phyloP scores from a whole-genome alignment of 148 eudicot genomes.

The Tetragonia tetragonoides region DNA sequence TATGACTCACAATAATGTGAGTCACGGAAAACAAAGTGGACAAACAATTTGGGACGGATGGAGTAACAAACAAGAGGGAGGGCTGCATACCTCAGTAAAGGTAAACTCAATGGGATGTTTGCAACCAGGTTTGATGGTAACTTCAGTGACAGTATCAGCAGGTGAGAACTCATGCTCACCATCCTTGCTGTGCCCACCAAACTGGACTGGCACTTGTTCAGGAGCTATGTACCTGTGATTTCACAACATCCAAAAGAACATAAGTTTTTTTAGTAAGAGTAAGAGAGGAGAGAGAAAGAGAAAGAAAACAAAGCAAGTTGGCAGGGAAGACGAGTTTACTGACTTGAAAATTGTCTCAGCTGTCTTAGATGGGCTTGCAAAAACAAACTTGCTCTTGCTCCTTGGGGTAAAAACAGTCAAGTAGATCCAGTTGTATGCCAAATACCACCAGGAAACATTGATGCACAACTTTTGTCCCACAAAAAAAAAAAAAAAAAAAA shows the following conservation, averaged over 20 bases:
- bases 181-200: constrained; percentile 67
- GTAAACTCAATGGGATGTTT: constrained; percentile 60
- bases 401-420: constrained; percentile 64
- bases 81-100: constrained; percentile 45
- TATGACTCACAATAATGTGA: too few relatives aligned
- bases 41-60: too few relatives aligned
- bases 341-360: constrained; percentile 74
- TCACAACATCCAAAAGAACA: background rate
- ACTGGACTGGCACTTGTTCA: constrained; percentile 64
- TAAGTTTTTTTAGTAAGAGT: too few relatives aligned
- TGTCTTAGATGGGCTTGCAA: constrained; percentile 66
- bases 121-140: constrained; percentile 52
- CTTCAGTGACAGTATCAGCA: constrained; percentile 58
- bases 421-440: constrained; percentile 64
- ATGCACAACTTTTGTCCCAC: constrained; percentile 49
- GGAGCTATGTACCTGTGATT: constrained; percentile 59
- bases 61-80: too few relatives aligned
- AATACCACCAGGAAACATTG: constrained; percentile 86
- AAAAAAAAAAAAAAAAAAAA: background rate
- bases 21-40: too few relatives aligned
- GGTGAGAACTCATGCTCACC: constrained; percentile 56
- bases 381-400: constrained; percentile 82
- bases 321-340: constrained; percentile 10
- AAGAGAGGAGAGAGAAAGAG: background rate
- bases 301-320: background rate